Evolutionary conservation across 768 basidiomycete species (phyloP), one percentile per base, ranked within the genome.

Genomic region (Boletus sp.): DNA sequence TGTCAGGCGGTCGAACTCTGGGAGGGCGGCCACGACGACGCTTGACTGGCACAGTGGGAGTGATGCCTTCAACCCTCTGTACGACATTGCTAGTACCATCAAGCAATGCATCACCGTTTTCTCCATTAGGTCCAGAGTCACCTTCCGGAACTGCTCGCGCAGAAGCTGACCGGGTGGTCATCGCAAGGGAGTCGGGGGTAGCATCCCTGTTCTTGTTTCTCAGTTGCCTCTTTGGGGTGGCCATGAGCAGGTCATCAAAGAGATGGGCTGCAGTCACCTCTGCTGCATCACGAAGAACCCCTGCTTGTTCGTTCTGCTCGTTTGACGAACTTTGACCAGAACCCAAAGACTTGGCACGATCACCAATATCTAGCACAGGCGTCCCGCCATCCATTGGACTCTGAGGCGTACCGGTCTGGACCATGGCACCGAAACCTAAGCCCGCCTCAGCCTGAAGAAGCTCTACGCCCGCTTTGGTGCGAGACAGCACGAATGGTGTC

Each of bases 401-500:
- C 47, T 47, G 64, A 29, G 65, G 49, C 18, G 57, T 61, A 15
- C 55, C 29, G 7, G 60, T 40, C 15, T 46, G 57, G 40, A 40
- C 28, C 17, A 56, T n/a, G 48, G 49, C 48, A 44, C 58, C 55
- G 18, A 65, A 59, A 48, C 52, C 65, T 3, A 58, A 30, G 7
- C 60, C 58, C 18, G 48, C 35, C 37, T 64, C 62, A 40, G 52
- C 35, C 46, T 73, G 72, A 41, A 67, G 53, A 29, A 67, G 42
- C 49, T 74, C 67, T 12, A 58, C 67, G n/a, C 64, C 67, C 4
- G 59, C 59, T 60, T 69, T 71, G 42, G 70, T 73, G 51, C 82
- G 76, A 6, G 86, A 78, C 44, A 93, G 72, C 39, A 97, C 75
- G 73, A 96, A 98, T 29, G 96, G 96, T 59, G 87, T 95, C 91